A percentile compares a stretch with the other conserved stretches of the same genome.
phyloP scores from a whole-genome alignment of 1,139 yeast species.

The Pichia inconspicua region DNA sequence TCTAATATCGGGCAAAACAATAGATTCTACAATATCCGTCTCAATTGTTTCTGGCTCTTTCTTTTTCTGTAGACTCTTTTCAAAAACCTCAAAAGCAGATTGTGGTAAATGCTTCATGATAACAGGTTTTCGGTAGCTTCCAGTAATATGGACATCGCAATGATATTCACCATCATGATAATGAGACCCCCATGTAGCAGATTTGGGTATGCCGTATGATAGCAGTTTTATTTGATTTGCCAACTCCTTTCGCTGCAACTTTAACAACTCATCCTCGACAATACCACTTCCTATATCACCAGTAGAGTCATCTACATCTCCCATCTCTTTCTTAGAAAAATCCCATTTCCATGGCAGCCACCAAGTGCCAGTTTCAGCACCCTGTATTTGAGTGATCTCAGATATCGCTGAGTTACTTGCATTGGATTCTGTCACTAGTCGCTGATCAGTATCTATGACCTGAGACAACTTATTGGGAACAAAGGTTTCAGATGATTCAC shows the following conservation, averaged over 20 bases:
- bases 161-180: conserved; percentile 3
- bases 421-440: neutral
- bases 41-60: neutral
- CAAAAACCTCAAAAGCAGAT: conserved; percentile 24
- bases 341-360: conserved; percentile 19
- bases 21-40: conserved; percentile 4
- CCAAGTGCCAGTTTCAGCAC: conserved; percentile 1
- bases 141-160: conserved; percentile 33
- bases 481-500: neutral
- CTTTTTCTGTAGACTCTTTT: conserved; percentile 7
- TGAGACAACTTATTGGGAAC: conserved; percentile 5
- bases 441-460: conserved; percentile 3
- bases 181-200: conserved; percentile 23
- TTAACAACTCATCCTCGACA: conserved; percentile 10
- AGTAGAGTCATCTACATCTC: conserved; percentile 1
- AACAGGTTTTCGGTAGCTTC: conserved; percentile 30
- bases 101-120: conserved; percentile 19
- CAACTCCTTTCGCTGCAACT: conserved; percentile 13
- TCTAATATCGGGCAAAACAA: conserved; percentile 23
- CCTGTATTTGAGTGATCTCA: neutral
- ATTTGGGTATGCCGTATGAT: conserved; percentile 17
- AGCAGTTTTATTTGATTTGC: conserved; percentile 15
- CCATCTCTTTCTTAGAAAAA: neutral
- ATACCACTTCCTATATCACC: conserved; percentile 7
- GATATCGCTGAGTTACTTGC: neutral